Evolutionary conservation across 1,284 basidiomycete species (phyloP), one percentile per base, ranked within the genome.

Genomic region (Heterobasidion irregulare): DNA sequence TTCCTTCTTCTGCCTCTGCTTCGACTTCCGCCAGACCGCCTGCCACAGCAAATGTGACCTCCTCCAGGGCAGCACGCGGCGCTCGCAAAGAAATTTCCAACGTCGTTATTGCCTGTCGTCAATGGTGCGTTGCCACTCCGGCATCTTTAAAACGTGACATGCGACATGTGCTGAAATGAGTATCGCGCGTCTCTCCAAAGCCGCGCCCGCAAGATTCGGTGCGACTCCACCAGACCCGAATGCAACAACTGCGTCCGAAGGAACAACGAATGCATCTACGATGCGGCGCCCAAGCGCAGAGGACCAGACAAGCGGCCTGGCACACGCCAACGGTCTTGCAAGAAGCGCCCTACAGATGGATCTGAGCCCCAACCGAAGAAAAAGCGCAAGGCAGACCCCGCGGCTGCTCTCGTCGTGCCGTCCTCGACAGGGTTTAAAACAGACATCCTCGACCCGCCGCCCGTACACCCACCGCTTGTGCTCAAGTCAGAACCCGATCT

Each of bases 271-370:
- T 89, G 86, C 70, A 79, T 84, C 68, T 91, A 90, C 68, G 88
- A 91, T 66, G 74, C 80, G 36, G 84, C 79, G 46, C 89, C 89
- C 62, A 88, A 86, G 70, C 81, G 88, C 56, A 79, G 88, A 55
- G 89, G 89, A 6, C 88, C 88, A 59, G 88, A 91, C 75, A 90
- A 89, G 71, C 79, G 79, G 63, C 89, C 89, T 57, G 88, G 87
- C 32, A 89, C 86, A 59, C 78, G 88, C 58, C 86, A 88, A 68
- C 78, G 87, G 62, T 84, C 84, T 56, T 88, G 84, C 77, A 89
- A 89, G 79, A 88, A 86, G 73, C 75, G 84, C 56, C 77, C 80
- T 54, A 67, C 77, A 33, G 84, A 85, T 60, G 78, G 78, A 46
- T 74, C 79, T 57, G 71, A 66, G 55, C 71, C 77, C 10, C 68